Evolutionary conservation across 2,329 filamentous ascomycete genomes (phyloP).

Genomic region (Talaromyces sp.): DNA sequence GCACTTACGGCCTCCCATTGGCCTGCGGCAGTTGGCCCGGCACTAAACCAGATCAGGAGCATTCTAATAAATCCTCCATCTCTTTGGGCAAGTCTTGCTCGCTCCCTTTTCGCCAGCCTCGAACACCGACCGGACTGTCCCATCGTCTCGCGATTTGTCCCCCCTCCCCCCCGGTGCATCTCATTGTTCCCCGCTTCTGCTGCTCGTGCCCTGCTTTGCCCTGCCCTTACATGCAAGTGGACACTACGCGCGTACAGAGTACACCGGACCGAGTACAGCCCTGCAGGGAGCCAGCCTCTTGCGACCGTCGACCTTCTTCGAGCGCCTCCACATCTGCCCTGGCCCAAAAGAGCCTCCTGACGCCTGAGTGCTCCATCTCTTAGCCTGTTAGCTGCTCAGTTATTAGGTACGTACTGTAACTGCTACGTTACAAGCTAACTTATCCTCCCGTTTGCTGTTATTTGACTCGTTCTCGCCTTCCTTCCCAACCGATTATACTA

Average conservation of each 20-base stretch:
- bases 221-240: not conserved
- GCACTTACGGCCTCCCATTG: not conserved
- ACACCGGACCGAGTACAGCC: not conserved
- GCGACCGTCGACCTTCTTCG: slow-evolving; percentile 13
- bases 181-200: not conserved
- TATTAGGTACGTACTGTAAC: not conserved
- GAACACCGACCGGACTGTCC: not conserved
- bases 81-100: slow-evolving; percentile 9
- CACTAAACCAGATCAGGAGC: not conserved
- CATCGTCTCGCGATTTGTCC: not conserved
- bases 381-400: not conserved
- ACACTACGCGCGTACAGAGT: not conserved
- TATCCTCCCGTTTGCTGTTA: not conserved
- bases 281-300: not conserved
- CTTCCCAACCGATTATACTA: not conserved
- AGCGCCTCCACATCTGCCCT: slow-evolving; percentile 21
- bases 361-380: not conserved
- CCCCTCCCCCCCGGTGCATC: slow-evolving; percentile 3
- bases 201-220: slow-evolving; percentile 6
- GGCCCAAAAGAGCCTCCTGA: slow-evolving; percentile 12
- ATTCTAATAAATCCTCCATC: slow-evolving; percentile 1
- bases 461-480: not conserved
- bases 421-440: not conserved
- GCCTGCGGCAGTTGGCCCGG: not conserved
- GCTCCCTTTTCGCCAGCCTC: slow-evolving; percentile 1